Evolutionary conservation across 345 rosid genomes (phyloP).

Genomic region (Eucalyptus dawsonii): DNA sequence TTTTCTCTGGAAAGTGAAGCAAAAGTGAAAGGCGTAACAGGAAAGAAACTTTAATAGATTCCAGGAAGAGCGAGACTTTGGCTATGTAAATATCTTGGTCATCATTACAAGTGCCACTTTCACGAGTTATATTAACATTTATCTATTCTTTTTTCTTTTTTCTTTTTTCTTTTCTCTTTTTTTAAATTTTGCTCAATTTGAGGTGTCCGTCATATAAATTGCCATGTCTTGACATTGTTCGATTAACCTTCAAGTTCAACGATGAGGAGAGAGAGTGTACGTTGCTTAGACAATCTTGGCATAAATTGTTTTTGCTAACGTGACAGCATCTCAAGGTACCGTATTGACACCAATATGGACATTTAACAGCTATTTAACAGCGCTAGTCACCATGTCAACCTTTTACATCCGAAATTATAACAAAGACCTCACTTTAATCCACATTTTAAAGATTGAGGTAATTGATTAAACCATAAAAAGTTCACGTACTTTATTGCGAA

Average conservation of each 20-base stretch:
- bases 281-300: background rate
- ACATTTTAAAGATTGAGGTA: no score
- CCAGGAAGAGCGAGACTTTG: background rate
- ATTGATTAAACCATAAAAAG: no score
- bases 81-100: background rate
- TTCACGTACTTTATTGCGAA: no score
- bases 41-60: background rate
- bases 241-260: background rate
- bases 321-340: background rate
- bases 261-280: background rate
- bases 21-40: background rate
- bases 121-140: background rate
- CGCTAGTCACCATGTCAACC: no score
- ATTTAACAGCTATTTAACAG: no score
- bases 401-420: no score
- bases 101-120: background rate
- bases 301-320: background rate
- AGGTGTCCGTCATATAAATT: background rate
- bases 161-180: no score
- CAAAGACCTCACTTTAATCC: no score
- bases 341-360: accelerated
- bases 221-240: background rate
- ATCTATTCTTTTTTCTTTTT: no score
- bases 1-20: background rate
- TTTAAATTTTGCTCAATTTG: background rate